Base-by-base conservation (phyloP, 768 basidiomycete genomes). In the Lactarius tabidus region DNA sequence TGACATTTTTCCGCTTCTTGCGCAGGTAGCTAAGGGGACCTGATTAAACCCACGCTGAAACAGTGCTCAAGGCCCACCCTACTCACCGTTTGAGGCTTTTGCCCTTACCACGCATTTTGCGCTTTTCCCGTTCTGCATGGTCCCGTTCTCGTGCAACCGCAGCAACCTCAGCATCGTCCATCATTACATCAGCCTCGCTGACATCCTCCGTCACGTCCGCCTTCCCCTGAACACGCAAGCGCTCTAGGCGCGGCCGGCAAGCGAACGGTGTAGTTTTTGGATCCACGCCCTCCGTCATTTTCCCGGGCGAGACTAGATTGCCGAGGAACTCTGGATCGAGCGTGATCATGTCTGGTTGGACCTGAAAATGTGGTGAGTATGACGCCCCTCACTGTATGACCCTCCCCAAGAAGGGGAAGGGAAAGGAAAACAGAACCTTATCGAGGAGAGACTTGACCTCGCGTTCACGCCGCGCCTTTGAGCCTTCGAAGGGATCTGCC, bases 1-100 rank as follows among this genome's bases (percentile, higher is more conserved):
- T 85, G 56, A 98, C 91, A 72, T 98, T 97, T 80, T 95, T 94
- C 74, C 93, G 85, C 76, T 96, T 91, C 79, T 95, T 97, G 71
- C 91, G 83, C 67, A 97, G 75, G 74, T 86, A 90, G 54, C 83
- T 85, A 31, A 6, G 17, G 18, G 51, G 59, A 17, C 39, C 26
- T 18, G 58, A 18, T 14, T 43, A 33, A 64, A 35, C 48, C 28
- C 38, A n/a, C 35, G 45, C 7, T 52, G 36, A 15, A 2, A 4
- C 45, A 56, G n/a, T 18, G n/a, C 43, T 28, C 38, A 20, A 48
- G 35, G 31, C 29, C 33, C 28, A 10, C 20, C 36, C 12, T 10
- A 71, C 60, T 48, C 48, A 86, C 79, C 93, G 80, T 75, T 94
- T 96, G 73, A 95, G 73, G 74, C 86, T 89, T 81, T 93, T 94